Percentiles rank a stretch among this genome's conserved stretches.
Evolutionary conservation across 306 rosid genomes (phyloP).

Genomic region (Cucumis sativus): Cucumber_9930_V3 NC_026657.2:7166001-7166500

Average conservation of each 20-base stretch:
- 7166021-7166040: neutral
- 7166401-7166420: neutral
- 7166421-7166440: slow-evolving; percentile 2
- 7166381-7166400: slow-evolving; percentile 5
- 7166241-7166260: neutral
- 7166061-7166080: neutral
- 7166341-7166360: neutral
- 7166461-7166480: slow-evolving; percentile 16
- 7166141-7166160: neutral
- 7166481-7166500: slow-evolving; percentile 32
- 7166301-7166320: neutral
- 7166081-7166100: neutral
- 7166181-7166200: neutral
- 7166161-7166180: neutral
- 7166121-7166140: slow-evolving; percentile 11
- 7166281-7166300: neutral
- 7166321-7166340: neutral
- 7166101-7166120: neutral
- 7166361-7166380: slow-evolving; percentile 5
- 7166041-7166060: neutral
- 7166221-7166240: neutral
- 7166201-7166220: neutral
- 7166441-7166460: slow-evolving; percentile 5
- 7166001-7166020: neutral
- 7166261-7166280: neutral